These are phyloP conservation scores for Apophysomyces ossiformis DNA, from an alignment of 371 early-diverging fungal species.

Conservation along the genomic window DNA sequence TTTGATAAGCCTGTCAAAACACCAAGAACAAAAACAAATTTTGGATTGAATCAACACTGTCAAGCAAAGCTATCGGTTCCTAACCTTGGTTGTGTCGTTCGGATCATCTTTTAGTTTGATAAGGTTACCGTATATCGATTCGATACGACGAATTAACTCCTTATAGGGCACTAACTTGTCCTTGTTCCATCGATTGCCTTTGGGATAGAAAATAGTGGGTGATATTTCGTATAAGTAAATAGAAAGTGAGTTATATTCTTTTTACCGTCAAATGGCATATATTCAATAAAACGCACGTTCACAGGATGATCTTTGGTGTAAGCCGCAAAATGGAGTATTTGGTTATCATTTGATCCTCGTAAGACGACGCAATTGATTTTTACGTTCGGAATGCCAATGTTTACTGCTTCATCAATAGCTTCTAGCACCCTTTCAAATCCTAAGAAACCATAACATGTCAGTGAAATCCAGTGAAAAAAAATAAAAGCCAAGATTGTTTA, in stretches of 20 bases:
- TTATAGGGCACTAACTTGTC: slow-evolving; percentile 85
- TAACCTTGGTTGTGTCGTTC: slow-evolving; percentile 88
- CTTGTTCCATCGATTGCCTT: slow-evolving; percentile 87
- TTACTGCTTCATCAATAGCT: slow-evolving; percentile 71
- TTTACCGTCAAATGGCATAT: slow-evolving; percentile 96
- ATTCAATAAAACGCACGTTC: slow-evolving; percentile 93
- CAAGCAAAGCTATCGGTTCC: slow-evolving; percentile 17
- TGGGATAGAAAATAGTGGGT: neutral
- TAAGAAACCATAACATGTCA: slow-evolving; percentile 13
- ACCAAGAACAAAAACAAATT: neutral
- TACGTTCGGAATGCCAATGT: slow-evolving; percentile 68
- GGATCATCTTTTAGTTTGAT: slow-evolving; percentile 69
- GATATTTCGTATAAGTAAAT: too few species aligned
- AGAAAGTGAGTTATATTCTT: neutral
- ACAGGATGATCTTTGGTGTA: slow-evolving; percentile 77
- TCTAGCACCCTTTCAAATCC: slow-evolving; percentile 81
- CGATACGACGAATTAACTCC: slow-evolving; percentile 70
- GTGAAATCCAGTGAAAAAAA: neutral
- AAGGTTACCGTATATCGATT: slow-evolving; percentile 59
- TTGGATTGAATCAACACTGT: too few species aligned
- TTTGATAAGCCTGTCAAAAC: slow-evolving; percentile 50
- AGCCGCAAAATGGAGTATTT: slow-evolving; percentile 82
- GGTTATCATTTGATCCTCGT: slow-evolving; percentile 82
- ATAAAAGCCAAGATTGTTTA: slow-evolving; percentile 10
- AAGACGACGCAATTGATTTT: slow-evolving; percentile 94